Conservation (phyloP, 495 filamentous ascomycete genomes). For the Penicillium fimorum region DNA sequence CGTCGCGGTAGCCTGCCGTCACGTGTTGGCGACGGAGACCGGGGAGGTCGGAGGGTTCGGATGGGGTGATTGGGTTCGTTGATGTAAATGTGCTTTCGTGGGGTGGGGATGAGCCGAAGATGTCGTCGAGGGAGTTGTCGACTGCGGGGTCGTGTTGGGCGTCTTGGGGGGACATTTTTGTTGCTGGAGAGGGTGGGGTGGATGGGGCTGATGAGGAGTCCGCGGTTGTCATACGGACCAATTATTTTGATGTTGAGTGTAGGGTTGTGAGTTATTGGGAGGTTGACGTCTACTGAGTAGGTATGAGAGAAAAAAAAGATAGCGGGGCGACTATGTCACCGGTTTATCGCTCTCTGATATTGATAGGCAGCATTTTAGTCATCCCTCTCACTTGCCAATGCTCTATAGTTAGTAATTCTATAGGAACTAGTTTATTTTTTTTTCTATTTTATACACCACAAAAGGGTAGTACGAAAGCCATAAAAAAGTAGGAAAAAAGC, state of each 20-base stretch:
- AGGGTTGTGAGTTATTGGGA: background rate
- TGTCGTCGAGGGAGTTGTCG: slow-evolving; percentile 46
- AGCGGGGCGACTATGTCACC: too few species aligned
- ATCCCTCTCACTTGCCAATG: too few species aligned
- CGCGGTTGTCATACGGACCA: background rate
- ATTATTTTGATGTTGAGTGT: background rate
- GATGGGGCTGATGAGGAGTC: slow-evolving; percentile 12
- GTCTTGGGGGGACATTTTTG: slow-evolving; percentile 30
- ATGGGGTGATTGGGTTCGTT: background rate
- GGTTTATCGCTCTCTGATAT: too few species aligned
- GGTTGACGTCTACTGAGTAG: too few species aligned
- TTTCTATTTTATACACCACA: too few species aligned
- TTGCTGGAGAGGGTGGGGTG: slow-evolving; percentile 24
- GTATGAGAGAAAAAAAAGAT: too few species aligned
- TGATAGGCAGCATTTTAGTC: too few species aligned
- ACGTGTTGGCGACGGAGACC: slow-evolving; percentile 70
- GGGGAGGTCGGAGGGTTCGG: slow-evolving; percentile 68
- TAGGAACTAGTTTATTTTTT: too few species aligned
- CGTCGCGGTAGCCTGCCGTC: slow-evolving; percentile 89
- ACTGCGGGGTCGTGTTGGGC: slow-evolving; percentile 16
- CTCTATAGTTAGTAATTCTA: too few species aligned
- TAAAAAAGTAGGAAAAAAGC: too few species aligned
- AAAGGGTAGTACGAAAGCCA: too few species aligned
- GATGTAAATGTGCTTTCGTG: background rate
- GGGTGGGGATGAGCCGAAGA: slow-evolving; percentile 48